These are phyloP conservation scores for Arthrobotrys conoides DNA, from an alignment of 2,329 filamentous ascomycete genomes.

Conservation along the genomic window DNA sequence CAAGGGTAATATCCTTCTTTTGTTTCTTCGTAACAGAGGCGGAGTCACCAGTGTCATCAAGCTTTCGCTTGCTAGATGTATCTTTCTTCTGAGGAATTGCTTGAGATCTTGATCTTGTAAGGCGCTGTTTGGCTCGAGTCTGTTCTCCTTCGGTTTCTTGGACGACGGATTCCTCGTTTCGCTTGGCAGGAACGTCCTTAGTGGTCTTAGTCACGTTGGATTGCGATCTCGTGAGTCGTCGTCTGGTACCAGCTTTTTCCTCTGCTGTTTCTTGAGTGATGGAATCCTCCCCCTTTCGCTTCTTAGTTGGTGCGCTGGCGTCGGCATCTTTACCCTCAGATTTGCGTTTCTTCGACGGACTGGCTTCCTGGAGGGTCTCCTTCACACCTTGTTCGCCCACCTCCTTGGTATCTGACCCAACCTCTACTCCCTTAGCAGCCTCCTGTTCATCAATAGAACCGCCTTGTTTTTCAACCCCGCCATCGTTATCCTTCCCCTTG, in stretches of 20 bases:
- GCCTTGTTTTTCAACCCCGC: neutral
- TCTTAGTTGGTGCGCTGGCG: slow-evolving; percentile 13
- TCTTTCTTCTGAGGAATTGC: neutral
- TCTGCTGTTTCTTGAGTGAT: neutral
- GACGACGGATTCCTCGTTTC: neutral
- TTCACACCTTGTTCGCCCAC: neutral
- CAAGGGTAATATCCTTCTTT: neutral
- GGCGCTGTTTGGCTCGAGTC: neutral
- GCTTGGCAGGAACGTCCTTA: neutral
- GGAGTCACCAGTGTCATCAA: neutral
- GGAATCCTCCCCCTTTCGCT: slow-evolving; percentile 16
- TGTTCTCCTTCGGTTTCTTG: neutral
- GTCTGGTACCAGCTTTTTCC: too few relatives aligned
- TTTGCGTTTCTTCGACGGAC: slow-evolving; percentile 4
- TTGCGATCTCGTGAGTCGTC: neutral
- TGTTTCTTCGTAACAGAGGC: slow-evolving; percentile 25
- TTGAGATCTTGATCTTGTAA: neutral
- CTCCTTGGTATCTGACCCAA: neutral
- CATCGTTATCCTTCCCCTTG: neutral
- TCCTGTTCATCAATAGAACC: neutral
- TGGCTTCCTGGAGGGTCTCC: neutral
- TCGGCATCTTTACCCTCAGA: neutral
- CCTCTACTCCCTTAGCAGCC: too few relatives aligned
- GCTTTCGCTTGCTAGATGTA: neutral
- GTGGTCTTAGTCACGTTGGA: neutral